phyloP scores from a whole-genome alignment of 148 eudicot genomes.

The Diospyros kaki region DNA sequence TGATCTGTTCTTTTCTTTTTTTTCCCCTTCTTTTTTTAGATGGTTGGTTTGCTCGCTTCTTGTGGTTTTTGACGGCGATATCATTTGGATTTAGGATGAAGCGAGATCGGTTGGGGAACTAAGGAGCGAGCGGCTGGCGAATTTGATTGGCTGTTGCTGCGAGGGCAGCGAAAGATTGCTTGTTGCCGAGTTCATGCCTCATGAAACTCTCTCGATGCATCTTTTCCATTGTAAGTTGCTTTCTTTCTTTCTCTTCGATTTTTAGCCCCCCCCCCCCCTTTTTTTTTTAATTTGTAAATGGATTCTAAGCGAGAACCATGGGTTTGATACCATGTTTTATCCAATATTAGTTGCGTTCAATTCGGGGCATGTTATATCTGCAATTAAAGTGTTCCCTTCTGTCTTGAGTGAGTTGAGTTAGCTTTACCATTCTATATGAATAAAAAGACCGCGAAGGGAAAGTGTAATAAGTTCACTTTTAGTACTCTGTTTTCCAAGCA shows the following conservation, averaged over 20 bases:
- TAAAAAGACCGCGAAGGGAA: neutral
- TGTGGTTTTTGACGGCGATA: neutral
- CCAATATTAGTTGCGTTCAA: neutral
- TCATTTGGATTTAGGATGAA: constrained; percentile 52
- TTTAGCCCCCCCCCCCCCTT: too few relatives aligned
- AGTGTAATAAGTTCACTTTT: neutral
- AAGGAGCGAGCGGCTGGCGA: constrained; percentile 69
- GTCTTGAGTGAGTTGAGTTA: neutral
- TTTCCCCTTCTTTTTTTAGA: neutral
- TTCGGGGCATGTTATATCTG: constrained; percentile 7
- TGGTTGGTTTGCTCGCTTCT: constrained; percentile 1
- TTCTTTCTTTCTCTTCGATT: too few relatives aligned
- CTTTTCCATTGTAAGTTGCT: constrained; percentile 65
- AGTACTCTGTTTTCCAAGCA: neutral
- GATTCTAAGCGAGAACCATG: neutral
- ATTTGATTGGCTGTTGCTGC: constrained; percentile 76
- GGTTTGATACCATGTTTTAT: neutral
- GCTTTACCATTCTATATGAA: neutral
- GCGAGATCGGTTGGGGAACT: constrained; percentile 74
- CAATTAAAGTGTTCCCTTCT: neutral
- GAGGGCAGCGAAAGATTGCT: constrained; percentile 84
- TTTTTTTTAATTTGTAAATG: neutral
- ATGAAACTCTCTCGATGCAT: constrained; percentile 86
- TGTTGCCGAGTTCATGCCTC: constrained; percentile 84
- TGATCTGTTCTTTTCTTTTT: neutral